Percentiles rank a stretch among this genome's conserved stretches.
These are phyloP conservation scores for Mucor mucedo DNA, from an alignment of 371 early-diverging fungal genomes.

Conservation along the genomic window DNA sequence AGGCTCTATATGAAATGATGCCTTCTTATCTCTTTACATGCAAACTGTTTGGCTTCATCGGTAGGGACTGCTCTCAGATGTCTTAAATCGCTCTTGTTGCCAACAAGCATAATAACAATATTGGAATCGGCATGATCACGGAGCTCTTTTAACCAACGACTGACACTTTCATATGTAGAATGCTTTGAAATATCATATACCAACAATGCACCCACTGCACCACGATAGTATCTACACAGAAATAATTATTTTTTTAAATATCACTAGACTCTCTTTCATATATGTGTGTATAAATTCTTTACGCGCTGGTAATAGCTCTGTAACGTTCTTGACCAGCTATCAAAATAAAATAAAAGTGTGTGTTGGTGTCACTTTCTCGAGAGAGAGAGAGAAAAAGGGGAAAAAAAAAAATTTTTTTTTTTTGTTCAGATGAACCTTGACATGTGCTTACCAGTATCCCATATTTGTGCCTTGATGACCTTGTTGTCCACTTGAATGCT, in stretches of 20 bases:
- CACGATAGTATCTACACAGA: constrained; percentile 92
- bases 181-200: constrained; percentile 99
- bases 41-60: constrained; percentile 92
- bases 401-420: constrained; percentile 8
- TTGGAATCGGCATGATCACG: constrained; percentile 95
- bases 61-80: constrained; percentile 90
- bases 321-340: constrained; percentile 91
- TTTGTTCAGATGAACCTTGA: constrained; percentile 2
- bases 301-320: constrained; percentile 89
- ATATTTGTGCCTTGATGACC: constrained; percentile 99
- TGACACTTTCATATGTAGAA: constrained; percentile 92
- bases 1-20: too few relatives aligned
- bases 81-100: constrained; percentile 98
- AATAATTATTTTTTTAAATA: background rate
- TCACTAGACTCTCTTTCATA: background rate
- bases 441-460: constrained; percentile 78
- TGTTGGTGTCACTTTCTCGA: constrained; percentile 9
- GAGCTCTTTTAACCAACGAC: constrained; percentile 96
- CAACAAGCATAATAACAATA: constrained; percentile 98
- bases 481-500: constrained; percentile 96
- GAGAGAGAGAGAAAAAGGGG: background rate
- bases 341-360: background rate
- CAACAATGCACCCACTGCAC: constrained; percentile 98
- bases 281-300: constrained; percentile 45
- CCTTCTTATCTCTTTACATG: constrained; percentile 21